These are phyloP conservation scores for Ceratocystis harringtonii DNA, from an alignment of 2,329 filamentous ascomycete species.

Conservation along the genomic window DNA sequence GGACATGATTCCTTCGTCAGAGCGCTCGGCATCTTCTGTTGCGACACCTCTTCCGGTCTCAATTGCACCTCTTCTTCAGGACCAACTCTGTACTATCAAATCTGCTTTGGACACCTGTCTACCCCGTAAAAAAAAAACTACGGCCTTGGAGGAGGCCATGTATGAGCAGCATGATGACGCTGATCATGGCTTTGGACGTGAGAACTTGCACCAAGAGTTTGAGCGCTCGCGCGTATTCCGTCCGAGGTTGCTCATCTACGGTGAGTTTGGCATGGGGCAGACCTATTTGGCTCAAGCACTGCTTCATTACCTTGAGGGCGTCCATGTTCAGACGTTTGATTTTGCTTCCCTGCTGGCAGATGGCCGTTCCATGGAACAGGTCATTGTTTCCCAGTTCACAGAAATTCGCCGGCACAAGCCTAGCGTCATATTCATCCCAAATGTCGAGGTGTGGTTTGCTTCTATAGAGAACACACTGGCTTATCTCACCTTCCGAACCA, in stretches of 20 bases:
- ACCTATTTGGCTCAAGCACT: conserved; percentile 74
- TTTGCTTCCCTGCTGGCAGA: conserved; percentile 76
- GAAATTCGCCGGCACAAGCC: conserved; percentile 92
- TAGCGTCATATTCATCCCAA: conserved; percentile 86
- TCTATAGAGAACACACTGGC: conserved; percentile 46
- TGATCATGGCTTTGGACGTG: conserved; percentile 70
- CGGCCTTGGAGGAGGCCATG: conserved; percentile 85
- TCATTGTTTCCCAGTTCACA: conserved; percentile 77
- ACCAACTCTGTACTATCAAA: conserved; percentile 56
- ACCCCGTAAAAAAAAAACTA: conserved; percentile 71
- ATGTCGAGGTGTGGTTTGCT: conserved; percentile 75
- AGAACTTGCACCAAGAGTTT: conserved; percentile 62
- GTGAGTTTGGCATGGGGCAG: conserved; percentile 83
- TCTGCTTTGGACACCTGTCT: conserved; percentile 57
- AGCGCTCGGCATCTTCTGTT: conserved; percentile 72
- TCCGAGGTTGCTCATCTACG: conserved; percentile 70
- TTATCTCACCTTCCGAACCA: conserved; percentile 67
- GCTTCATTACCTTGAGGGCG: conserved; percentile 78
- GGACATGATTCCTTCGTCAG: conserved; percentile 89
- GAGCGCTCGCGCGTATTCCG: conserved; percentile 78
- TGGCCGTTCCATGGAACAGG: conserved; percentile 68
- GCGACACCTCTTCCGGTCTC: conserved; percentile 65
- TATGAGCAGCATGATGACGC: conserved; percentile 73
- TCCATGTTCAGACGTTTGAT: conserved; percentile 92
- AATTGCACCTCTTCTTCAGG: conserved; percentile 66